Conservation (phyloP, 441 rosid genomes). For the Biscutella laevigata region DNA sequence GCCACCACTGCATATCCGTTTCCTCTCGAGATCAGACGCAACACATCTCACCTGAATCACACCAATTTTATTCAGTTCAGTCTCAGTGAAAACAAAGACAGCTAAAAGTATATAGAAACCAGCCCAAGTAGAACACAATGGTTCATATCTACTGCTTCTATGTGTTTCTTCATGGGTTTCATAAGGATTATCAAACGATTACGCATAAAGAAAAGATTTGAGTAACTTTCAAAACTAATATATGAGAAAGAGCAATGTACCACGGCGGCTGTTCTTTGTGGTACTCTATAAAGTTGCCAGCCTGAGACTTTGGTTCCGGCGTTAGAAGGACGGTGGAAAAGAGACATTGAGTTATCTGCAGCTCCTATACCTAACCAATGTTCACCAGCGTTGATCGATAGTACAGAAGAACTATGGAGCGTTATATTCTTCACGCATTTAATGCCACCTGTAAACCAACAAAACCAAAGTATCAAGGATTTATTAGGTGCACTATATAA, state of each 20-base stretch:
- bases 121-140: not conserved
- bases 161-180: not conserved
- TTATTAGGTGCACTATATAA: not conserved
- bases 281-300: slow-evolving; percentile 97
- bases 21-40: slow-evolving; percentile 91
- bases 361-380: slow-evolving; percentile 94
- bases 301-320: slow-evolving; percentile 72
- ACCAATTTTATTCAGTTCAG: not conserved
- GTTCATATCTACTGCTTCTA: not conserved
- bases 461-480: not conserved
- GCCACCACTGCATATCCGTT: slow-evolving; percentile 96
- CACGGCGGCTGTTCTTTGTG: slow-evolving; percentile 80
- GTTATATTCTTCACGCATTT: slow-evolving; percentile 87
- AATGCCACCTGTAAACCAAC: slow-evolving; percentile 50
- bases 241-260: slow-evolving; percentile 33
- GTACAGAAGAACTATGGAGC: slow-evolving; percentile 59
- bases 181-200: not conserved
- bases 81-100: not conserved
- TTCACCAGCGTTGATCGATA: slow-evolving; percentile 87
- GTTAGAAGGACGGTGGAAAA: slow-evolving; percentile 82
- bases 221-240: slow-evolving; percentile 2
- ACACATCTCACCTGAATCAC: slow-evolving; percentile 76
- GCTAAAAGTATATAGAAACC: too few species aligned
- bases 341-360: slow-evolving; percentile 97
- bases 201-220: not conserved